phyloP scores from a whole-genome alignment of 441 rosid genomes.

The Codiaeum variegatum region DNA sequence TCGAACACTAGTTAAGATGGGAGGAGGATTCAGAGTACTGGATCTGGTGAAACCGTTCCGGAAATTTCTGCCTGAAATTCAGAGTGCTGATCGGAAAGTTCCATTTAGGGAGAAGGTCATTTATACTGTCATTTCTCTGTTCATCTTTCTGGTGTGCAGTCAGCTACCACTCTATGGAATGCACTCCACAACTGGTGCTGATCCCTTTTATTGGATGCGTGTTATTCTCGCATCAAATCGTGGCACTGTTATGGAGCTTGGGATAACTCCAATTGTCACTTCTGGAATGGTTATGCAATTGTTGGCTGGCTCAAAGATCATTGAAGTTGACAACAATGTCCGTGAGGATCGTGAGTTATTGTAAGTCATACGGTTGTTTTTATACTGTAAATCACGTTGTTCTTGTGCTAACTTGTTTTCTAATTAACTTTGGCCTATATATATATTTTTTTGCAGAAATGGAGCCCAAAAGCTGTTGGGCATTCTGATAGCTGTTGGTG shows the following conservation, averaged over 20 bases:
- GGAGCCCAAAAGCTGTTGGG: slow-evolving; percentile 87
- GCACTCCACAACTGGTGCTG: slow-evolving; percentile 85
- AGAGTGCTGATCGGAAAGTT: slow-evolving; percentile 64
- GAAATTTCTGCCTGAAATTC: slow-evolving; percentile 58
- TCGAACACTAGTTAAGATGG: slow-evolving; percentile 39
- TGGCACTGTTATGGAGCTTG: slow-evolving; percentile 92
- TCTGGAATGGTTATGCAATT: slow-evolving; percentile 89
- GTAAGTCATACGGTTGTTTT: background rate
- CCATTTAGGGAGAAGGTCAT: slow-evolving; percentile 88
- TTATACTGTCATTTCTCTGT: slow-evolving; percentile 77
- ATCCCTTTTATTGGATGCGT: slow-evolving; percentile 94
- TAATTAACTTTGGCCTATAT: too few relatives aligned
- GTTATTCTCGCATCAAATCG: slow-evolving; percentile 86
- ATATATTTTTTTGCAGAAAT: slow-evolving; percentile 48
- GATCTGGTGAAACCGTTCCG: slow-evolving; percentile 82
- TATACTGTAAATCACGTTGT: too few relatives aligned
- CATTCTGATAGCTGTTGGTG: slow-evolving; percentile 79
- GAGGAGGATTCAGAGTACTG: slow-evolving; percentile 79
- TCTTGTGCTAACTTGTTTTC: background rate
- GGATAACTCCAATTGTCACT: slow-evolving; percentile 85
- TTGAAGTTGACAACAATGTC: slow-evolving; percentile 84
- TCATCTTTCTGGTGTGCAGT: slow-evolving; percentile 83
- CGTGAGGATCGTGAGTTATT: slow-evolving; percentile 82
- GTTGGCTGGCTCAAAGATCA: slow-evolving; percentile 74
- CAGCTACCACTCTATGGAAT: slow-evolving; percentile 87